phyloP scores from a whole-genome alignment of 345 rosid species.

The Clausena lansium region DNA sequence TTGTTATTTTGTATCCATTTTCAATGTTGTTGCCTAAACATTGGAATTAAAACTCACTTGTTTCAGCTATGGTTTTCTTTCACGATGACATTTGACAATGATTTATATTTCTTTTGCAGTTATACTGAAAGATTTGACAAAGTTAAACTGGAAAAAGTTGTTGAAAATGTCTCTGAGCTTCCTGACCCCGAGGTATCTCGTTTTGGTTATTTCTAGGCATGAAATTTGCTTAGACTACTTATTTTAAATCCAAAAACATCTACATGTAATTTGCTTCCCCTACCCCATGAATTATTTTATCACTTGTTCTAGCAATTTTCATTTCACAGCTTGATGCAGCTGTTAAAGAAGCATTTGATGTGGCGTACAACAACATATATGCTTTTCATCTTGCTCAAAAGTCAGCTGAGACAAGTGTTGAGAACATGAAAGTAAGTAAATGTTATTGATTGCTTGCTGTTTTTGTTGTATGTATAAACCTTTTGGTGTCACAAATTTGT shows the following conservation, averaged over 20 bases:
- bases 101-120: constrained; percentile 34
- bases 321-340: constrained; percentile 56
- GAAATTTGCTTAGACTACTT: background rate
- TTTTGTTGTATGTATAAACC: constrained; percentile 1
- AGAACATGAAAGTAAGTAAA: constrained; percentile 75
- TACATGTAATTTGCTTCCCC: background rate
- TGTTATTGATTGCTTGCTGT: constrained; percentile 3
- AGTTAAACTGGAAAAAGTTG: constrained; percentile 53
- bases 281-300: background rate
- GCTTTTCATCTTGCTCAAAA: constrained; percentile 90
- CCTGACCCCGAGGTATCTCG: constrained; percentile 60
- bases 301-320: background rate
- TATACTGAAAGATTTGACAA: constrained; percentile 81
- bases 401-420: constrained; percentile 57
- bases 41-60: background rate
- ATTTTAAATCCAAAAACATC: background rate
- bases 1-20: background rate
- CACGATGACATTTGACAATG: background rate
- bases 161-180: constrained; percentile 65
- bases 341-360: constrained; percentile 76
- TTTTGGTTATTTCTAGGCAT: background rate
- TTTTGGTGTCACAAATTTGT: constrained; percentile 6
- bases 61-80: background rate
- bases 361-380: constrained; percentile 80
- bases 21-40: background rate